These are phyloP conservation scores for Solanum aculeatissimum DNA, from an alignment of 305 asterid genomes.

Conservation along the genomic window DNA sequence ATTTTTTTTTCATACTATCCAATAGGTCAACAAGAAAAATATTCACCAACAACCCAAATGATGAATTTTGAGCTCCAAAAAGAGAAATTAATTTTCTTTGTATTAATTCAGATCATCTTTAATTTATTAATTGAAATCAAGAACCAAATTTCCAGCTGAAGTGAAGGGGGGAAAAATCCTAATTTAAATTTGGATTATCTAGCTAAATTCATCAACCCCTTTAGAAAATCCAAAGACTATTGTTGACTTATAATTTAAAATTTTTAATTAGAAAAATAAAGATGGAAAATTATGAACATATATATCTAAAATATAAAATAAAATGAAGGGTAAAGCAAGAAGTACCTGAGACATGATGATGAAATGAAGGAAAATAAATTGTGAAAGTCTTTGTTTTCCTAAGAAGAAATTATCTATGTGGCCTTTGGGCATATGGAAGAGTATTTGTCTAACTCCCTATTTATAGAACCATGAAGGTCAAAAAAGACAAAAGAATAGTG, in stretches of 20 bases:
- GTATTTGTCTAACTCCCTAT: not conserved
- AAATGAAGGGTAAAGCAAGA: not conserved
- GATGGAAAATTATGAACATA: not conserved
- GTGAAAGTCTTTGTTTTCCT: not conserved
- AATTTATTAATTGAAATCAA: not conserved
- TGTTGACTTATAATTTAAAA: not conserved
- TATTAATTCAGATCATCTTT: not conserved
- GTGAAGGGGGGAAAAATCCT: too few species aligned
- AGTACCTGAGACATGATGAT: constrained; percentile 23
- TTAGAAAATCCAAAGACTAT: not conserved
- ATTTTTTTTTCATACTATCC: not conserved
- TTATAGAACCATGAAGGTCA: not conserved
- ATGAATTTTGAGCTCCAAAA: not conserved
- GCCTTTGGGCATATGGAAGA: not conserved
- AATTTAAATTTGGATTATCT: not conserved
- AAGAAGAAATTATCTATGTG: not conserved
- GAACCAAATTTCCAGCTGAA: not conserved
- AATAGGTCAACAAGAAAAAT: not conserved
- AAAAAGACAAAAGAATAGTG: not conserved
- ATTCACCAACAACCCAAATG: not conserved
- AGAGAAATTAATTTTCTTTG: not conserved
- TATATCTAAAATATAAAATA: not conserved
- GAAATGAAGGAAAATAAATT: not conserved
- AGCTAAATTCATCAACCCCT: not conserved
- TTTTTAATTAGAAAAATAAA: not conserved